Percentiles rank a stretch among this genome's conserved stretches.
These are phyloP conservation scores for Apostasia shenzhenica DNA, from an alignment of 106 monocot species.

Conservation along the genomic window DNA sequence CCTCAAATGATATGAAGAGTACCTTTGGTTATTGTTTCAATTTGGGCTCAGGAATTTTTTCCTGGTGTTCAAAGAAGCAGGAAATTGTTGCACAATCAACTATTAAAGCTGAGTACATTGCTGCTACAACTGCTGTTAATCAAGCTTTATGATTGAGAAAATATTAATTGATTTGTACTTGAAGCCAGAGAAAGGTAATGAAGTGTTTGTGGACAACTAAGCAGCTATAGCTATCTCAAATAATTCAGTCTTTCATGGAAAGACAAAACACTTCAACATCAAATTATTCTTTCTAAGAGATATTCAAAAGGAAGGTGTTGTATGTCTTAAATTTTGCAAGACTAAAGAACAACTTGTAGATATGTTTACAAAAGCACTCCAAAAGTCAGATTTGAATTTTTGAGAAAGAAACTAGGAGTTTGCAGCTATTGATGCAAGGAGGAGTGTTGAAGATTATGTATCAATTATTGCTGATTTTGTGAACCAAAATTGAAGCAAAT, in stretches of 20 bases:
- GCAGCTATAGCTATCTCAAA: neutral
- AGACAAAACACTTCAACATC: neutral
- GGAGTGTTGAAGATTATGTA: too few relatives aligned
- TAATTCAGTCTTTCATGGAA: conserved; percentile 5
- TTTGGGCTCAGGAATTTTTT: neutral
- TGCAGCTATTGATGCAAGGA: neutral
- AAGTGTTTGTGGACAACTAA: neutral
- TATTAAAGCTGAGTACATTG: neutral
- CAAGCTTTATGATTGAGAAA: too few relatives aligned
- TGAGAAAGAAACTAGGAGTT: neutral
- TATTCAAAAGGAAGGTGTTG: neutral
- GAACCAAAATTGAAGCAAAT: too few relatives aligned
- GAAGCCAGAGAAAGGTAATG: neutral
- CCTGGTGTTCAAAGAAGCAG: conserved; percentile 9
- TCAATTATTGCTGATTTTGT: too few relatives aligned
- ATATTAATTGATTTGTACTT: too few relatives aligned
- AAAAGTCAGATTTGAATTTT: neutral
- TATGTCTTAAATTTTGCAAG: neutral
- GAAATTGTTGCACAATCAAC: neutral
- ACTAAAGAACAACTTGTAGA: neutral
- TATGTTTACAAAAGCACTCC: neutral
- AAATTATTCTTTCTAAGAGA: neutral
- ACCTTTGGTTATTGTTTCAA: neutral
- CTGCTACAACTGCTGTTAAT: neutral
- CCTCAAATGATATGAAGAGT: conserved; percentile 8